phyloP scores from a whole-genome alignment of 1,284 basidiomycete species.

The Meripilus lineatus region DNA sequence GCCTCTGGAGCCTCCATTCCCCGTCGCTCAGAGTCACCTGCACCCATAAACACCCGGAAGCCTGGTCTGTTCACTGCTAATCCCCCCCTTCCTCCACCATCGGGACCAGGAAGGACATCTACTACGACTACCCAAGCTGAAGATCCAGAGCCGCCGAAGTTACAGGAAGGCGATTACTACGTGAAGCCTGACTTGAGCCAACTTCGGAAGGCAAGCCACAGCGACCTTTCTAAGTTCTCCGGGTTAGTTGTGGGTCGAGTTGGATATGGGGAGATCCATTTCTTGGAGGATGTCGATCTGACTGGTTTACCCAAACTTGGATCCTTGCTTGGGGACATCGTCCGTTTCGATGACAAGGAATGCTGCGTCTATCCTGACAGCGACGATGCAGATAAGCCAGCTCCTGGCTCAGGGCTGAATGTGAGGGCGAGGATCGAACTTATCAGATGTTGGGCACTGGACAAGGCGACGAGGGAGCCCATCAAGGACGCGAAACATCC shows the following conservation, averaged over 20 bases:
- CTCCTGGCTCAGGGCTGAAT: constrained; percentile 84
- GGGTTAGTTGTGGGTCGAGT: constrained; percentile 86
- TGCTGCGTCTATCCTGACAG: constrained; percentile 92
- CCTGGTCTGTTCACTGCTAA: constrained; percentile 42
- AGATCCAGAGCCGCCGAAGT: constrained; percentile 28
- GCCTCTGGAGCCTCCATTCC: constrained; percentile 23
- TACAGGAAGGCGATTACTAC: constrained; percentile 88
- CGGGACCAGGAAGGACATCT: too few species aligned
- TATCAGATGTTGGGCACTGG: constrained; percentile 82
- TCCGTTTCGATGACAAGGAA: constrained; percentile 90
- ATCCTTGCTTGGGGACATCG: constrained; percentile 81
- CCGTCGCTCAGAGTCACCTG: constrained; percentile 34
- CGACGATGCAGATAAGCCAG: constrained; percentile 75
- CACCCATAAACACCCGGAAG: constrained; percentile 31
- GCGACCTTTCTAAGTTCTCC: constrained; percentile 65
- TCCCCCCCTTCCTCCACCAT: too few species aligned
- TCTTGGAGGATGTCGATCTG: constrained; percentile 90
- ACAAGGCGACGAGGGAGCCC: constrained; percentile 89
- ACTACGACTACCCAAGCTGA: constrained; percentile 13
- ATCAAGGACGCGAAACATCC: constrained; percentile 82
- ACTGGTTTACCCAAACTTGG: constrained; percentile 80
- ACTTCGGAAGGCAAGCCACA: constrained; percentile 66
- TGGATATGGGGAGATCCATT: constrained; percentile 88
- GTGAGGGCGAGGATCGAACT: constrained; percentile 81
- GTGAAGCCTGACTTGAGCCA: constrained; percentile 72